Base-by-base conservation (phyloP, 2,329 filamentous ascomycete genomes). In the Calonectria montana region DNA sequence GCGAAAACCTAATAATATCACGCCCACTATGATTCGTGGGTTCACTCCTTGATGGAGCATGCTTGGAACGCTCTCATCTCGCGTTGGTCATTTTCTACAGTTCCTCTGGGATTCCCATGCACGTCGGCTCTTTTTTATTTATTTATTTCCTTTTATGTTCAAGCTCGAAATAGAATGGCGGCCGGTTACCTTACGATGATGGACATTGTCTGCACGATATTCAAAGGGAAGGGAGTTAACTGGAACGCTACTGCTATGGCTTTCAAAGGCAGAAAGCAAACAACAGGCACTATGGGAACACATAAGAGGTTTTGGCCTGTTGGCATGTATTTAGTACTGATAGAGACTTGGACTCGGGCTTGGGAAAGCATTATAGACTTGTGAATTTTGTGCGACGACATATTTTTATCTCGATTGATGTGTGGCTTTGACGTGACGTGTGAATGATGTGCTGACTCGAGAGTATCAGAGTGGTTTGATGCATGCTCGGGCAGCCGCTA, bases 141-240 rank as follows among this genome's bases (percentile, higher is more conserved):
- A n/a, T n/a, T n/a, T n/a, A n/a, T 74, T 74, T 74, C 50, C 65
- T 78, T 80, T 57, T 57, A 37, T 76, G 72, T 75, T 79, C 73
- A 77, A 73, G 73, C 74, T 74, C 67, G 73, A 73, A 73, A 80
- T 80, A 80, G 78, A 80, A 75, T 77, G 76, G 76, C 66, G 73
- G 75, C 68, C 68, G 75, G 77, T 74, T 75, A 77, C 76, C 73
- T 79, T 71, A 80, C 65, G 77, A 79, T 72, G 71, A 80, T 71
- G 72, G 74, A 76, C 72, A 77, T 67, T 77, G 70, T 74, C 75
- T 78, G 73, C 78, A 79, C 72, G 73, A 78, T 71, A 74, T 72
- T 77, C 65, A 75, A 70, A 72, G 74, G 77, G 59, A 71, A 73
- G 74, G 76, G 77, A 79, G 76, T 79, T 76, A 41, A 76, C 71